Base-by-base conservation (phyloP, 2,329 filamentous ascomycete species). In the Aureobasidium pullulans region DNA sequence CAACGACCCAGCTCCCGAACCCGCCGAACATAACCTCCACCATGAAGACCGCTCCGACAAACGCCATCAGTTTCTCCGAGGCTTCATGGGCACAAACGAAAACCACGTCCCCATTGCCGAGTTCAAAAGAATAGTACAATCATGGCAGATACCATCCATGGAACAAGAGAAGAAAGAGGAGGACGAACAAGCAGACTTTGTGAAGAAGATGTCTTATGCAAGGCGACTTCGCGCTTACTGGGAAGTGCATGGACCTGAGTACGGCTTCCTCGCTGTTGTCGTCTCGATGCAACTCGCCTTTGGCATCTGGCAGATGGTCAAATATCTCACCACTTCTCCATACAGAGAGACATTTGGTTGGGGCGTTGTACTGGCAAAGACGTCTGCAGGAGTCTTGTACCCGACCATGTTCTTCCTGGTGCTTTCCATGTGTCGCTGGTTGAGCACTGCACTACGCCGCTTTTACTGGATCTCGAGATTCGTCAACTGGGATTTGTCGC, bases 381-480 rank as follows among this genome's bases (percentile, higher is more conserved):
- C 78, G 0, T 78, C 72, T 44, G 80, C 81, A 9, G 82, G 82
- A 3, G 76, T 78, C 0, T 64, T 84, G 1, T 84, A 83, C 50
- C 80, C 81, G 16, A 83, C 80, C 1, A 76, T 84, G 59, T 83
- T 83, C 70, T 83, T 84, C 64, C 72, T 84, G 60, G 73, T 84
- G 6, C 69, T 84, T 5, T 82, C 79, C 64, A 84, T 84, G 81
- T 82, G 79, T 13, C 72, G 81, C 31, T 82, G 80, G 69, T 75
- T 82, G 19, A 77, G 81, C 2, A 84, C 81, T 0, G 77, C 76
- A 57, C 66, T 82, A 40, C 74, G 81, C 15, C 70, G 76, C n/a
- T 80, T 74, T 10, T 80, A 80, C 62, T 71, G 75, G 57, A 70
- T 83, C 60, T 81, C 78, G 2, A 74, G 79, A 0, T 80, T 84